Base-by-base conservation (phyloP, 1,284 basidiomycete genomes). In the Anthracocystis setariae region DNA sequence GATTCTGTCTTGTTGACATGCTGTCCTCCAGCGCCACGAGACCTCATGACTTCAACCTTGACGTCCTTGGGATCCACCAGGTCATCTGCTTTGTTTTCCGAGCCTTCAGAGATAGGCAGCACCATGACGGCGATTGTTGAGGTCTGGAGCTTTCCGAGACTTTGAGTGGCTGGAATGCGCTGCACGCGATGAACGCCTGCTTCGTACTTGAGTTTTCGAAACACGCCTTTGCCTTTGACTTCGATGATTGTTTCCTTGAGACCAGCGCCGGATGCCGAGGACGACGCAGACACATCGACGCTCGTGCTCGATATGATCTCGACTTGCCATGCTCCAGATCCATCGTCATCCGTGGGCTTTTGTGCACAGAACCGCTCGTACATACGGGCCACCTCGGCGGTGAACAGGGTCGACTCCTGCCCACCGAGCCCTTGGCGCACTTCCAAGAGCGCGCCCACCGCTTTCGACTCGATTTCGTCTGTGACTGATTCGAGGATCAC, bases 1-100 rank as follows among this genome's bases (percentile, higher is more conserved):
- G 94, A 97, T 84, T 98, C 96, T 0, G 95, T 98, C 87, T 92
- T 93, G 85, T 98, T 99, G 78, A 98, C 96, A 84, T 98, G 95
- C 86, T 94, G 94, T n/a, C 96, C 95, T 46, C 96, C 96, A 3
- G 96, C 95, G 45, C 96, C 96, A 32, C 93, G 86, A 0, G 94
- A 88, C 18, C 95, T 89, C 94, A 98, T 97, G 43, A 95, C 92
- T 78, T 98, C 95, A 2, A 92, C 83, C 75, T 88, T 90, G 48
- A 98, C 89, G 63, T 98, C 95, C 57, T 92, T 91, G 83, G 92
- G 90, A 52, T 89, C 89, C 61, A 93, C 76, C 85, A 89, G 48
- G 88, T 88, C 82, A 46, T 83, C 76, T 17, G 79, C 71, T 38
- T 68, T 71, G 20, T 68, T 65, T 29, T 76, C 67, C 86, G 85